Evolutionary conservation across 768 basidiomycete genomes (phyloP), one percentile per base, ranked within the genome.

Genomic region (Rossbeevera mucosa): DNA sequence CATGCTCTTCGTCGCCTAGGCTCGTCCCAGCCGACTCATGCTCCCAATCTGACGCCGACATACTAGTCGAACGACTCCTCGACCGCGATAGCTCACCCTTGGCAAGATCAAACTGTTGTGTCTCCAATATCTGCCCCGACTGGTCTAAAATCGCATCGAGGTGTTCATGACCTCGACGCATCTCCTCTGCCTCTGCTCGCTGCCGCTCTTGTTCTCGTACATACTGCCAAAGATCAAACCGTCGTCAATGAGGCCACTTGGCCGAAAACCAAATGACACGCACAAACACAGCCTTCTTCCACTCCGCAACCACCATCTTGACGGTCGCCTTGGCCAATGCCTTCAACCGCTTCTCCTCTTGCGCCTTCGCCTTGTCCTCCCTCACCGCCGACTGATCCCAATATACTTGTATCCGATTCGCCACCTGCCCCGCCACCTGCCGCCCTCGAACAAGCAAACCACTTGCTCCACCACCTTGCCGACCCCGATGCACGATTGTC

Each of bases 81-180:
- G 76, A 75, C 16, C 70, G 62, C 26, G 70, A 72, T n/a, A 69
- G 48, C 45, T 77, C 80, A 7, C 75, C 76, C 46, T 77, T 75
- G 1, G 73, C 72, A 42, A 93, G 70, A 59, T 89, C 88, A 1
- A 79, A 76, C 43, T 88, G 84, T 62, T 95, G 94, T 2, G 90
- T 87, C 61, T 88, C 86, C 54, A 96, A 72, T 51, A 95, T 82
- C 44, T 87, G 84, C 0, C 89, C 89, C 30, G 91, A 94, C 61
- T 94, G 88, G 68, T 92, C 82, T 43, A 97, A 74, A 56, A 97
- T 91, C 4, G 87, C 90, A 66, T 94, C 89, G 20, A 97, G 77
- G 69, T 96, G 94, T 56, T 86, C 83, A 54, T 86, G 86, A 0
- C 94, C 91, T 5, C 84, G 76, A 28, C 81, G 77, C 56, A 83